phyloP scores from a whole-genome alignment of 2,329 filamentous ascomycete species.

The Esteya vermicola region DNA sequence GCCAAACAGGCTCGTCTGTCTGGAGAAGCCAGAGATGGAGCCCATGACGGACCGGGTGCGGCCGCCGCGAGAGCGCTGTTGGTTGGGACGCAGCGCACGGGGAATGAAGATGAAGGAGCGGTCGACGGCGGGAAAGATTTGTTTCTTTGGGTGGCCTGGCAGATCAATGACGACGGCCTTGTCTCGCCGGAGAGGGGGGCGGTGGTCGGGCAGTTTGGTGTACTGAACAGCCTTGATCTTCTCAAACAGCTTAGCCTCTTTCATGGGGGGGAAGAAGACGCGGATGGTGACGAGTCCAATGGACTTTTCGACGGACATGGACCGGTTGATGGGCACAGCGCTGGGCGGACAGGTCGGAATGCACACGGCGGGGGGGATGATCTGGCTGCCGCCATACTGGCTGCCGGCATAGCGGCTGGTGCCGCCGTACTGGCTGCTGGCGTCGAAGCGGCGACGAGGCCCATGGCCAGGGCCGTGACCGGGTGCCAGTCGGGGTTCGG shows the following conservation, averaged over 20 bases:
- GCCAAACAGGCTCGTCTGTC: conserved; percentile 61
- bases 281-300: conserved; percentile 77
- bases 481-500: conserved; percentile 21
- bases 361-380: conserved; percentile 19
- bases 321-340: conserved; percentile 53
- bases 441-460: conserved; percentile 15
- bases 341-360: conserved; percentile 45
- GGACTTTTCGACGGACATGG: conserved; percentile 69
- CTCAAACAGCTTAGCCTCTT: conserved; percentile 54
- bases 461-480: too few relatives aligned
- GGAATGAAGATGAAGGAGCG: conserved; percentile 98
- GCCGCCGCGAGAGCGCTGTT: conserved; percentile 64
- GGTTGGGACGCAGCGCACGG: conserved; percentile 80
- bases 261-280: conserved; percentile 65
- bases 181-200: conserved; percentile 83
- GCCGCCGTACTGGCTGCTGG: conserved; percentile 16
- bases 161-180: conserved; percentile 92
- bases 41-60: conserved; percentile 56
- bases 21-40: conserved; percentile 53
- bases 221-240: conserved; percentile 77
- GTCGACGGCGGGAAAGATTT: conserved; percentile 81
- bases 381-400: conserved; percentile 22
- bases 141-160: conserved; percentile 63
- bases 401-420: conserved; percentile 10
- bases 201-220: conserved; percentile 85